These are phyloP conservation scores for Ceratocystis colombiana DNA, from an alignment of 2,329 filamentous ascomycete genomes.

Conservation along the genomic window DNA sequence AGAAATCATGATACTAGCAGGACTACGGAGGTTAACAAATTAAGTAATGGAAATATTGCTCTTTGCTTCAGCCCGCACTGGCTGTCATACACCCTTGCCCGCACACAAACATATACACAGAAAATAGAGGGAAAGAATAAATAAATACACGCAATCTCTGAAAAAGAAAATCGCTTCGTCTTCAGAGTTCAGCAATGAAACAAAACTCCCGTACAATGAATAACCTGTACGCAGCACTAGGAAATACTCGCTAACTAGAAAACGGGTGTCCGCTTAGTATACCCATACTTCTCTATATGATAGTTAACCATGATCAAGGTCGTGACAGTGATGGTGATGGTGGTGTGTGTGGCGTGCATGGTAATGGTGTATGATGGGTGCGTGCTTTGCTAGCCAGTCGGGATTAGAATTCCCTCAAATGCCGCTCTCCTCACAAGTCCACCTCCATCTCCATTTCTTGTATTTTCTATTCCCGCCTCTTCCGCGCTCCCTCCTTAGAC, in stretches of 20 bases:
- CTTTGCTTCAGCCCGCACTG: neutral
- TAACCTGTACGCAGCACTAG: neutral
- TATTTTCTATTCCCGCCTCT: neutral
- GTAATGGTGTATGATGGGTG: neutral
- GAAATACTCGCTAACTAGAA: constrained; percentile 12
- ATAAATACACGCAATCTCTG: neutral
- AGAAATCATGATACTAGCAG: constrained; percentile 14
- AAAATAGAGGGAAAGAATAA: neutral
- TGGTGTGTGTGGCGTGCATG: neutral
- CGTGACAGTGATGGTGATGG: neutral
- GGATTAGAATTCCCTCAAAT: neutral
- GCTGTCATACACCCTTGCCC: neutral
- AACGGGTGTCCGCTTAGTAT: neutral
- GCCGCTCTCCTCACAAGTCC: neutral
- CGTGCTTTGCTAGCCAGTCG: neutral
- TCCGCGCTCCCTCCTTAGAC: neutral
- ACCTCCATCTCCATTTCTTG: neutral
- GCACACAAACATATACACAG: neutral
- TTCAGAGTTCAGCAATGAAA: constrained; percentile 7
- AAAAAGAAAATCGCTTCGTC: neutral
- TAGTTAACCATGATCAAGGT: constrained; percentile 1
- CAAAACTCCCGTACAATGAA: constrained; percentile 2
- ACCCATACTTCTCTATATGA: neutral
- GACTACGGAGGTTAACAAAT: constrained; percentile 1
- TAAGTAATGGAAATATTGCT: constrained; percentile 9